These are phyloP conservation scores for Ascochyta viciae-villosae DNA, from an alignment of 2,329 filamentous ascomycete species.

Conservation along the genomic window DNA sequence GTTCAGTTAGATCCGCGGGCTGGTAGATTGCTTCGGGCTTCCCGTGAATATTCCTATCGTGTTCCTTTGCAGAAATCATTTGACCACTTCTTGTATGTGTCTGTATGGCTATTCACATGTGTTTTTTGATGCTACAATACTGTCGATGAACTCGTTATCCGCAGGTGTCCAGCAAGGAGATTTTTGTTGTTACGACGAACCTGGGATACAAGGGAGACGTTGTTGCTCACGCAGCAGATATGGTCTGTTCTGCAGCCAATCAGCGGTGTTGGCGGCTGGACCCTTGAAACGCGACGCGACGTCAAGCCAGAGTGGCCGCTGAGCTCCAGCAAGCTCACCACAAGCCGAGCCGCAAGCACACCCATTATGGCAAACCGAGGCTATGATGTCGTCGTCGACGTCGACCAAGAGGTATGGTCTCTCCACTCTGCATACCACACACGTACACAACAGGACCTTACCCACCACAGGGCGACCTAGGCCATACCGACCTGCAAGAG, in stretches of 20 bases:
- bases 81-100: neutral
- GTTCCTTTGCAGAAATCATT: neutral
- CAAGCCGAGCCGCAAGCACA: slow-evolving; percentile 17
- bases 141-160: neutral
- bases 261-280: slow-evolving; percentile 3
- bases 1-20: slow-evolving; percentile 1
- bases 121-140: neutral
- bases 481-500: slow-evolving; percentile 96
- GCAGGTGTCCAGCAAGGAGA: too few relatives aligned
- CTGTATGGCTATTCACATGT: neutral
- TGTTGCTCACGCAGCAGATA: neutral
- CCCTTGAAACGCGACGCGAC: slow-evolving; percentile 30
- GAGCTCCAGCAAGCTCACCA: slow-evolving; percentile 34
- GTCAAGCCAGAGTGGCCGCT: slow-evolving; percentile 44
- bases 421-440: neutral
- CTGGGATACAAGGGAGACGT: neutral
- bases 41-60: neutral
- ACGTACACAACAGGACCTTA: slow-evolving; percentile 21
- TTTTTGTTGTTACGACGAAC: too few relatives aligned
- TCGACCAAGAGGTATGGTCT: slow-evolving; percentile 83
- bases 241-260: slow-evolving; percentile 12
- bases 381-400: slow-evolving; percentile 97
- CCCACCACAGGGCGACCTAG: slow-evolving; percentile 80
- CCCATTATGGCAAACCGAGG: slow-evolving; percentile 76
- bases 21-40: neutral